Conservation (phyloP, 148 eudicot genomes). For the Camellia japonica region DNA sequence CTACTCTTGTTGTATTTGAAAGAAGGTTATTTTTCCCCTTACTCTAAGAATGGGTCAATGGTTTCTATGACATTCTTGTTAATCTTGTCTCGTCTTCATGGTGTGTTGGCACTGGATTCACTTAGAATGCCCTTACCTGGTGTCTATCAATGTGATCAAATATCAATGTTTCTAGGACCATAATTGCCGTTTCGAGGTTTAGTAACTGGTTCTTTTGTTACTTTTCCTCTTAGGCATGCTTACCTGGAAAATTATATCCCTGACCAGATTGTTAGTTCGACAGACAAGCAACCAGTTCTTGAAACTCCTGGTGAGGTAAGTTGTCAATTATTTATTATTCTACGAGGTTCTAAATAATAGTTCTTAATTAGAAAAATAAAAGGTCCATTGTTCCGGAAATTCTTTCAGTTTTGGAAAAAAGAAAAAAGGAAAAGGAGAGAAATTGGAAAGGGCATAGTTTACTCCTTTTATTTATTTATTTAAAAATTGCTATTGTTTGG, state of each 20-base stretch:
- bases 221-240: constrained; percentile 53
- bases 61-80: neutral
- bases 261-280: constrained; percentile 66
- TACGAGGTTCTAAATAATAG: neutral
- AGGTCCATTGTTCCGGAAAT: neutral
- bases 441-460: neutral
- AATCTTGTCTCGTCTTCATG: neutral
- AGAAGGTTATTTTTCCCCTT: constrained; percentile 55
- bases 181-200: neutral
- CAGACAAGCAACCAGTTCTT: constrained; percentile 84
- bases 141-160: neutral
- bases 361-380: neutral
- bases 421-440: constrained; percentile 7
- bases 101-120: neutral
- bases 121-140: neutral
- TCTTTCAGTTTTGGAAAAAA: constrained; percentile 3
- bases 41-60: neutral
- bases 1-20: constrained; percentile 83
- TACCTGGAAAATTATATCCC: constrained; percentile 52
- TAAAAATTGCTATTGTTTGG: no score
- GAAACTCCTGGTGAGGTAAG: constrained; percentile 96
- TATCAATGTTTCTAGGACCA: neutral
- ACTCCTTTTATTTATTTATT: neutral
- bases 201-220: neutral
- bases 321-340: constrained; percentile 1